phyloP scores from a whole-genome alignment of 2,329 filamentous ascomycete species.

The Colletotrichum shisoi region DNA sequence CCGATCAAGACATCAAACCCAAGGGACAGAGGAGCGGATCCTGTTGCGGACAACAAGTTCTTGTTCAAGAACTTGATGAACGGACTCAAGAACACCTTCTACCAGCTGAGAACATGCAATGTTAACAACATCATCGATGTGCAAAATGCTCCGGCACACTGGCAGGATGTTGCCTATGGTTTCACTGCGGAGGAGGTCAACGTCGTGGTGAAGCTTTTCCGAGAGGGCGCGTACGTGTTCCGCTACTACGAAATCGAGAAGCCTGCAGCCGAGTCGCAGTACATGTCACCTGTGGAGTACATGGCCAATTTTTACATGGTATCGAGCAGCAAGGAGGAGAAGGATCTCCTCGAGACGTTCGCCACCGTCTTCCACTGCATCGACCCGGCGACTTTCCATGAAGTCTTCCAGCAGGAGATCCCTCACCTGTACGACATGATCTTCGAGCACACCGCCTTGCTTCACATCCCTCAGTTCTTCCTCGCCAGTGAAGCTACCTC shows the following conservation, averaged over 20 bases:
- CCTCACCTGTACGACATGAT: conserved; percentile 97
- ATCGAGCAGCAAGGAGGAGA: conserved; percentile 93
- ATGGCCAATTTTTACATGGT: conserved; percentile 96
- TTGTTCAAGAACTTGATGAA: conserved; percentile 96
- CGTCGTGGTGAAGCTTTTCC: conserved; percentile 95
- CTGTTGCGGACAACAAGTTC: conserved; percentile 96
- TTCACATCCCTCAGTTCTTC: conserved; percentile 98
- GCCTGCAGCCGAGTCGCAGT: conserved; percentile 72
- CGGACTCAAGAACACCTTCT: conserved; percentile 95
- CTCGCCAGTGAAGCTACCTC: conserved; percentile 98
- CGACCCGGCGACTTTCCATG: conserved; percentile 96
- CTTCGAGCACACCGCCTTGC: conserved; percentile 90
- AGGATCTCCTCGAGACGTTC: conserved; percentile 95
- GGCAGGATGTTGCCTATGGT: conserved; percentile 93
- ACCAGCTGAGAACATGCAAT: conserved; percentile 91
- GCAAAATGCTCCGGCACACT: conserved; percentile 82
- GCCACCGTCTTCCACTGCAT: conserved; percentile 98
- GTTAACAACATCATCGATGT: conserved; percentile 72
- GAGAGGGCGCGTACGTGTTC: conserved; percentile 95
- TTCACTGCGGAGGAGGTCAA: conserved; percentile 97
- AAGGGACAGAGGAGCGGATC: conserved; percentile 85
- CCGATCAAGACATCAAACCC: conserved; percentile 96
- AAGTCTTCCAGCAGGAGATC: conserved; percentile 97
- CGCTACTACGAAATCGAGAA: conserved; percentile 95
- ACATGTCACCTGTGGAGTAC: conserved; percentile 85